Conservation (phyloP, 345 rosid genomes). For the Arabis hirsuta region DNA sequence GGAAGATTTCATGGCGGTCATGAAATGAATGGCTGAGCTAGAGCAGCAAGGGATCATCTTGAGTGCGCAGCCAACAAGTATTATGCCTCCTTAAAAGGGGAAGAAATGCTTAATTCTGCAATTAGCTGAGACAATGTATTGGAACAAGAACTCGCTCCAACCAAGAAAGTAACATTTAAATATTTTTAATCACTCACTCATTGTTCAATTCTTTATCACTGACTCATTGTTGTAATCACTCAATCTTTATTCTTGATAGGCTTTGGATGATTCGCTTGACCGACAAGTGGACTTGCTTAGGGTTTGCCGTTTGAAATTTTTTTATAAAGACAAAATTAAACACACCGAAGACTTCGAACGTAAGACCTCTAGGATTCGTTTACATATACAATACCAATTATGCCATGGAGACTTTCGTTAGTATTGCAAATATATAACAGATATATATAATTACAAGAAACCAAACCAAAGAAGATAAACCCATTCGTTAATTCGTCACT, state of each 20-base stretch:
- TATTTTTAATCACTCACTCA: too few species aligned
- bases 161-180: constrained; percentile 61
- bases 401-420: too few species aligned
- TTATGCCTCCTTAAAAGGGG: constrained; percentile 68
- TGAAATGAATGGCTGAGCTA: constrained; percentile 71
- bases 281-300: constrained; percentile 55
- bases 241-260: constrained; percentile 9
- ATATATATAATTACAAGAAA: too few species aligned
- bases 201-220: too few species aligned
- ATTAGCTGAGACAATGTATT: constrained; percentile 52
- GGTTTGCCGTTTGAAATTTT: too few species aligned
- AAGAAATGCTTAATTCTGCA: constrained; percentile 70
- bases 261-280: constrained; percentile 45
- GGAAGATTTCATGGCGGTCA: constrained; percentile 54
- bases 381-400: too few species aligned
- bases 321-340: too few species aligned
- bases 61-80: constrained; percentile 48
- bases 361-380: too few species aligned
- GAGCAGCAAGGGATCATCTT: constrained; percentile 59
- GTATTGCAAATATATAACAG: too few species aligned
- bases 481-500: constrained; percentile 43
- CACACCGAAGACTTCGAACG: too few species aligned
- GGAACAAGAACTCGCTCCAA: constrained; percentile 70
- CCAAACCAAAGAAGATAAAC: too few species aligned
- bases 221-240: too few species aligned